phyloP scores from a whole-genome alignment of 768 basidiomycete species.

The Candolleomyces eurysporus region DNA sequence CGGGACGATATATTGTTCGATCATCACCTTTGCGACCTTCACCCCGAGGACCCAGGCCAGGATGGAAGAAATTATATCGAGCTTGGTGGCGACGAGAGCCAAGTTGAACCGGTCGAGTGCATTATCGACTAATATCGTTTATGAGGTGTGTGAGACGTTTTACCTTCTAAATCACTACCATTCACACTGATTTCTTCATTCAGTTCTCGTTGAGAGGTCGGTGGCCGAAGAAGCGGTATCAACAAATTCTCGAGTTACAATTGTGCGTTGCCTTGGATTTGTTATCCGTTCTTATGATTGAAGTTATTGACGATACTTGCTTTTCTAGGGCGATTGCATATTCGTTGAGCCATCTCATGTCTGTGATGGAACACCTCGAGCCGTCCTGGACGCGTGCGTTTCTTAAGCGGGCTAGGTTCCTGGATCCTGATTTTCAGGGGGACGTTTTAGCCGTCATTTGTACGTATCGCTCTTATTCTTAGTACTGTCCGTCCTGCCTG shows the following conservation, averaged over 20 bases:
- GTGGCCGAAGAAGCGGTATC: conserved; percentile 82
- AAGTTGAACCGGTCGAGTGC: conserved; percentile 66
- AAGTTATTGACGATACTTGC: background rate
- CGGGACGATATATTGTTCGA: conserved; percentile 71
- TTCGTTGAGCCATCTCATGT: conserved; percentile 70
- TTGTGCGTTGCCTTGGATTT: conserved; percentile 39
- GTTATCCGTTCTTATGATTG: conserved; percentile 1
- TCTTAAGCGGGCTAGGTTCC: conserved; percentile 67
- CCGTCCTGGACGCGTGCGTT: conserved; percentile 78
- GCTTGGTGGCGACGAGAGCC: conserved; percentile 68
- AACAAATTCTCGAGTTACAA: conserved; percentile 64
- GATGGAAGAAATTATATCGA: conserved; percentile 54
- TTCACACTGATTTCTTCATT: background rate
- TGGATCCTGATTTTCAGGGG: conserved; percentile 80
- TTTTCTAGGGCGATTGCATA: conserved; percentile 60
- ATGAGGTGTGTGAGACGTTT: conserved; percentile 49
- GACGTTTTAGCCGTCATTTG: conserved; percentile 83
- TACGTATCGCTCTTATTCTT: conserved; percentile 25
- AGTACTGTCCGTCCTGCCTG: background rate
- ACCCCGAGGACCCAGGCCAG: conserved; percentile 42
- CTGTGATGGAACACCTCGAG: conserved; percentile 69
- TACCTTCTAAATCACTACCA: background rate
- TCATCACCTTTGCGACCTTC: conserved; percentile 69
- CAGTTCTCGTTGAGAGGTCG: conserved; percentile 74
- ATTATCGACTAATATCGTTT: conserved; percentile 56